Evolutionary conservation across 129 eudicot species (phyloP).

Genomic region (Flaveria brownii): DNA sequence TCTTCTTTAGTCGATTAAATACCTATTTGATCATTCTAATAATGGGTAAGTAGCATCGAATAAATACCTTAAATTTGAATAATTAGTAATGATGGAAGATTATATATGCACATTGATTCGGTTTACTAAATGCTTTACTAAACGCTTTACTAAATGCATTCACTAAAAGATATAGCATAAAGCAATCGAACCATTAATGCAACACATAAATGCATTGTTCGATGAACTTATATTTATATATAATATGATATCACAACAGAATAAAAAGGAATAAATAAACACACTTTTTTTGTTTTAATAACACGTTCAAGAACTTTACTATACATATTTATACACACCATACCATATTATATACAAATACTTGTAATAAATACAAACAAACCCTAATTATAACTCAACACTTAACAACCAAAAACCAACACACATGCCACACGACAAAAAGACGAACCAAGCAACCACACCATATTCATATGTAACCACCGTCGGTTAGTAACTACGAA

Average conservation of each 20-base stretch:
- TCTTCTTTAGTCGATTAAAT: not conserved
- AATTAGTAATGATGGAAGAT: conserved; percentile 1
- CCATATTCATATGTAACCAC: conserved; percentile 1
- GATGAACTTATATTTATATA: not conserved
- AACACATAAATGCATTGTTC: not conserved
- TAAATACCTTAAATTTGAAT: conserved; percentile 13
- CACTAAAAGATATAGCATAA: conserved; percentile 2
- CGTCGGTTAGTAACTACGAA: not conserved
- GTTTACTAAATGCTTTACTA: not conserved
- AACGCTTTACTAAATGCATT: not conserved
- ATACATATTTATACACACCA: not conserved
- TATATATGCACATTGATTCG: not conserved
- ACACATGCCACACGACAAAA: conserved; percentile 19
- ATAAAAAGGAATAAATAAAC: not conserved
- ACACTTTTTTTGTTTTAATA: not conserved
- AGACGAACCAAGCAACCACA: conserved; percentile 4
- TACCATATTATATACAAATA: conserved; percentile 1
- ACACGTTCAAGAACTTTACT: not conserved
- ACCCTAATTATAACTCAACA: not conserved
- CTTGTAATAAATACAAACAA: conserved; percentile 7
- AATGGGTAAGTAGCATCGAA: not conserved
- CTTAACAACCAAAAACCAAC: not conserved
- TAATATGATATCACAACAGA: not conserved
- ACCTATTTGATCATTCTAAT: not conserved
- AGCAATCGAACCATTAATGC: not conserved